Conservation (phyloP, 2,329 filamentous ascomycete genomes). For the Calycina marina region DNA sequence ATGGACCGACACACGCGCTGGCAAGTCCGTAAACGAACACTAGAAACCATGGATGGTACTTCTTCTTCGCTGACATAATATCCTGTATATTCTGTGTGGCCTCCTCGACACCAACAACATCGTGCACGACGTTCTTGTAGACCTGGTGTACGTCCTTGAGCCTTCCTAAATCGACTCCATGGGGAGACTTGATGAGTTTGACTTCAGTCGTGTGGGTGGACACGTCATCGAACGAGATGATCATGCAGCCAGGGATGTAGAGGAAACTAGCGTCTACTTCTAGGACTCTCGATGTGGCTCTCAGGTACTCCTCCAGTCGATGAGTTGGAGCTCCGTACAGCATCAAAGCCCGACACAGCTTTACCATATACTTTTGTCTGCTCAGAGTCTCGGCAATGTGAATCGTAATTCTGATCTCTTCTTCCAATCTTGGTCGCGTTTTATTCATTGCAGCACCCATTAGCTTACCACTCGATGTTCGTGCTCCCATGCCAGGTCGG, state of each 20-base stretch:
- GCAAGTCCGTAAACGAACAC: constrained; percentile 60
- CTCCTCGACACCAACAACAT: constrained; percentile 57
- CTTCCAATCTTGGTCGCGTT: constrained; percentile 20
- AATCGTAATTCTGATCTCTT: constrained; percentile 33
- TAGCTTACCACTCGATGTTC: constrained; percentile 15
- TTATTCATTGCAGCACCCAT: constrained; percentile 13
- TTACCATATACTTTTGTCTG: constrained; percentile 70
- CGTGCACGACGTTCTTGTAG: constrained; percentile 73
- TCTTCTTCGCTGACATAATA: constrained; percentile 31
- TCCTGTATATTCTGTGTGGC: constrained; percentile 47
- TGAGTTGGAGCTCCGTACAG: constrained; percentile 82
- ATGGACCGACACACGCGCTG: constrained; percentile 56
- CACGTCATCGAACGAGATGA: constrained; percentile 74
- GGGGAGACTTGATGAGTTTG: constrained; percentile 52
- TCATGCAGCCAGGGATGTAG: constrained; percentile 87
- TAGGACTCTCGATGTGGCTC: constrained; percentile 75
- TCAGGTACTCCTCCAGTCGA: constrained; percentile 81
- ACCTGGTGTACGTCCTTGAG: constrained; percentile 61
- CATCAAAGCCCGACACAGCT: constrained; percentile 78
- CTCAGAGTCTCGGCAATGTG: constrained; percentile 57
- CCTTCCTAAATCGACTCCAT: constrained; percentile 61
- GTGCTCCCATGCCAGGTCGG: constrained; percentile 17
- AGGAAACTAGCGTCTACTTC: constrained; percentile 82
- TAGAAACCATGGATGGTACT: constrained; percentile 34
- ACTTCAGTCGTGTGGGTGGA: constrained; percentile 66